Conservation (phyloP, 2,329 filamentous ascomycete species). For the Colletotrichum shisoi region DNA sequence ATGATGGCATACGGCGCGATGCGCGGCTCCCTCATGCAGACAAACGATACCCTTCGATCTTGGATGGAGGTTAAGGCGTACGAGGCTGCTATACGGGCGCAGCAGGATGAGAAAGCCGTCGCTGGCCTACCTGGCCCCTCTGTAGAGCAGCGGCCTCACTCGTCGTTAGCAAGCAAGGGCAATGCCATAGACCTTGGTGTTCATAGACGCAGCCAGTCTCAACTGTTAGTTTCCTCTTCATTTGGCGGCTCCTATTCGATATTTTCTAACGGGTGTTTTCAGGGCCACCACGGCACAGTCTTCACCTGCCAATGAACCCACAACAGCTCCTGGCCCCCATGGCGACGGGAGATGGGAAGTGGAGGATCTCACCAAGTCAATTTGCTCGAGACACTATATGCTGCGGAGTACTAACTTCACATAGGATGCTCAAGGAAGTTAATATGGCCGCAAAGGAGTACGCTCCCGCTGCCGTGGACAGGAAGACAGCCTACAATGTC, state of each 20-base stretch:
- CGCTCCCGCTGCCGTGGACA: constrained; percentile 21
- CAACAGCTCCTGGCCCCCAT: neutral
- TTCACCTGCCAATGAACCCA: neutral
- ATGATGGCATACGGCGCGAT: constrained; percentile 49
- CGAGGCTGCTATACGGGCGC: neutral
- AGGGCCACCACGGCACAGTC: neutral
- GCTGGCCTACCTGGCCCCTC: neutral
- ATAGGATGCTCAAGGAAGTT: constrained; percentile 32
- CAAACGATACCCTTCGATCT: constrained; percentile 44
- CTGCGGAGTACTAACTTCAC: neutral
- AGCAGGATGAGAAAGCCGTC: neutral
- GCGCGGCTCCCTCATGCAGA: constrained; percentile 44
- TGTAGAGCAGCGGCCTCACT: neutral
- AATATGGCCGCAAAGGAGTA: constrained; percentile 26
- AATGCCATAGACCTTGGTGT: neutral
- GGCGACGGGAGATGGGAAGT: neutral
- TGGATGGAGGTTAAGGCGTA: constrained; percentile 42
- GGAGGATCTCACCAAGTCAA: constrained; percentile 23
- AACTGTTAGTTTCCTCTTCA: neutral
- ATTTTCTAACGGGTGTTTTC: neutral
- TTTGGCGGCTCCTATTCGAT: neutral
- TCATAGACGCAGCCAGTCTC: neutral
- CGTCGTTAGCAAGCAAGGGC: neutral
- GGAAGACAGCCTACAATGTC: constrained; percentile 33
- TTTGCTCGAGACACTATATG: neutral